phyloP scores from a whole-genome alignment of 257 asterid species.

The Ligustrum vulgare region DNA sequence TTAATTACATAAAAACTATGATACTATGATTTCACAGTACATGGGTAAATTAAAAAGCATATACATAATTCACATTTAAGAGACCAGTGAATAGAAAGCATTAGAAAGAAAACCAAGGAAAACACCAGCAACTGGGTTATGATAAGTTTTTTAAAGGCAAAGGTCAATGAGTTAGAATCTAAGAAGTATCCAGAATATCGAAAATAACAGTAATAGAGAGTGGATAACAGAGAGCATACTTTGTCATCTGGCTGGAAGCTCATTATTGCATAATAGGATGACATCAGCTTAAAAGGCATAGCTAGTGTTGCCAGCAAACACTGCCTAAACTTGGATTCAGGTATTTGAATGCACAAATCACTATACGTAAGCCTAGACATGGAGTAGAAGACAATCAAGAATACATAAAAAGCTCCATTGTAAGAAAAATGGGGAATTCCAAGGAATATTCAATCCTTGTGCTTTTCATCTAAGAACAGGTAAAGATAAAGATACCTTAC shows the following conservation, averaged over 20 bases:
- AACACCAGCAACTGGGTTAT: background rate
- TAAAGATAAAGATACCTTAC: constrained; percentile 37
- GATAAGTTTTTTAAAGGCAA: background rate
- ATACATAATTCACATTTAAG: background rate
- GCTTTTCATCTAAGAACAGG: constrained; percentile 1
- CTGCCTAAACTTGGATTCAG: constrained; percentile 93
- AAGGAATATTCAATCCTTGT: constrained; percentile 9
- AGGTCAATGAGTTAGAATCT: background rate
- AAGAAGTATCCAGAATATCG: constrained; percentile 6
- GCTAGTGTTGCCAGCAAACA: constrained; percentile 84
- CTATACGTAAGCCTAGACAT: constrained; percentile 89
- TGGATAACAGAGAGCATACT: constrained; percentile 38
- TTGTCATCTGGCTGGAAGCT: constrained; percentile 59
- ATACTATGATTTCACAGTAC: too few species aligned
- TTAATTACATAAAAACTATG: background rate
- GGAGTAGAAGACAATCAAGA: constrained; percentile 31
- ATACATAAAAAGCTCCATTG: constrained; percentile 20
- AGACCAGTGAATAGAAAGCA: background rate
- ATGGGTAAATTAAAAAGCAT: too few species aligned
- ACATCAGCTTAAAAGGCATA: constrained; percentile 85
- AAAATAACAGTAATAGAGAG: constrained; percentile 1
- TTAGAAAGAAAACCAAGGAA: background rate
- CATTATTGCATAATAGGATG: constrained; percentile 80
- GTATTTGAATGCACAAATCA: constrained; percentile 84
- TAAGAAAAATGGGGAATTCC: constrained; percentile 18